Evolutionary conservation across 495 filamentous ascomycete species (phyloP), one percentile per base, ranked within the genome.

Genomic region (Parathielavia hyrcaniae): DNA sequence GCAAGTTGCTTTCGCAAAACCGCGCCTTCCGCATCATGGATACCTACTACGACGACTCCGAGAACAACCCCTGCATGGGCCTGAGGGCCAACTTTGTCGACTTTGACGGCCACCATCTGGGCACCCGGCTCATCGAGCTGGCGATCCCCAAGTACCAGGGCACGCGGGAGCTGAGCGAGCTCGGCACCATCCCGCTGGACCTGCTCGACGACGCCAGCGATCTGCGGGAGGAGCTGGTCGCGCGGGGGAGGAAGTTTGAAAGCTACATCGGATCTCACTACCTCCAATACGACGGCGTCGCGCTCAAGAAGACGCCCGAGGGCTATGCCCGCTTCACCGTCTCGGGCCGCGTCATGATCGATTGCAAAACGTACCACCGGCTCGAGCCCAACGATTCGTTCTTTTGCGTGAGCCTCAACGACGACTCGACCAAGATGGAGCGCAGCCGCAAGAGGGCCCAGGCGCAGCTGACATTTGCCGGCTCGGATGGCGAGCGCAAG

Each of bases 301-400:
- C 64, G n/a, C 23, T 73, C n/a, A 66, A 63, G 51, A 61, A 60
- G 53, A 55, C 57, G 0, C 50, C 51, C 6, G 45, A 62, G 4
- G 69, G 66, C 11, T 69, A 67, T 23, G 54, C 50, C 32, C 53
- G 57, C 17, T 63, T 68, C 50, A 61, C 57, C 45, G 67, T 69
- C 36, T 38, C 59, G 13, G 71, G 70, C 2, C 66, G 67, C 20
- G 63, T 74, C 41, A 74, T 74, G 67, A 64, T 75, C 23, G 73
- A 74, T 48, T 64, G 59, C 57, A 69, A 65, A 58, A 71, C 68
- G 14, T 74, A 64, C 55, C 63, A 61, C 53, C 58, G 65, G 10
- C 39, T 66, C 30, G 64, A 63, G 13, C 26, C 63, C 6, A 61
- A 69, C 50, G 64, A 71, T 19, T 44, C 48, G 3, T 68, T 75